These are phyloP conservation scores for Trichoderma atrobrunneum DNA, from an alignment of 2,329 filamentous ascomycete genomes.

Conservation along the genomic window DNA sequence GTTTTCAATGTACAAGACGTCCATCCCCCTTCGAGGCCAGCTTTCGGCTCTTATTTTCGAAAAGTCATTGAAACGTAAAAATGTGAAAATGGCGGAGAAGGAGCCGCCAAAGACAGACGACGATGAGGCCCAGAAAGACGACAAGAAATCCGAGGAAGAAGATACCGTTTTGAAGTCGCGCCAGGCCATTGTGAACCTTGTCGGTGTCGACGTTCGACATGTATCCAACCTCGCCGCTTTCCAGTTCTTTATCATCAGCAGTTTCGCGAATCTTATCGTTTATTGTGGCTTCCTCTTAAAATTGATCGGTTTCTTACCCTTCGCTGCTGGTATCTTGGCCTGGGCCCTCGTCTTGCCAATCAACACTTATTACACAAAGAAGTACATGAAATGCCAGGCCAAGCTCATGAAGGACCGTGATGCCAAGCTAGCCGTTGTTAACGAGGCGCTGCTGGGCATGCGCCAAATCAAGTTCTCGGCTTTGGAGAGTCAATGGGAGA, in stretches of 20 bases:
- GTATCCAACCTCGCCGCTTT: slow-evolving; percentile 66
- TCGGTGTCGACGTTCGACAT: slow-evolving; percentile 71
- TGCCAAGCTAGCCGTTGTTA: slow-evolving; percentile 70
- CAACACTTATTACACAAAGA: slow-evolving; percentile 65
- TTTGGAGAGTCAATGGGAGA: slow-evolving; percentile 71
- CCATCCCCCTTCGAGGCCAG: slow-evolving; percentile 66
- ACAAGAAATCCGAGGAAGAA: slow-evolving; percentile 49
- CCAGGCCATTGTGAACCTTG: slow-evolving; percentile 73
- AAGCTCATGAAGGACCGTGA: slow-evolving; percentile 73
- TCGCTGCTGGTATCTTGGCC: slow-evolving; percentile 62
- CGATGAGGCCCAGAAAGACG: slow-evolving; percentile 36
- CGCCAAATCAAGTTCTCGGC: slow-evolving; percentile 84
- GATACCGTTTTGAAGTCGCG: slow-evolving; percentile 50
- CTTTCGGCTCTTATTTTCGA: slow-evolving; percentile 71
- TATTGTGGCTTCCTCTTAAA: slow-evolving; percentile 65
- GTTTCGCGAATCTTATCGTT: slow-evolving; percentile 60
- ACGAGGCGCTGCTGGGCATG: slow-evolving; percentile 74
- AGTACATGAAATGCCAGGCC: slow-evolving; percentile 64
- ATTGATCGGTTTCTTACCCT: slow-evolving; percentile 69
- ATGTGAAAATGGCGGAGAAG: slow-evolving; percentile 64
- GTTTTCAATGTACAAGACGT: slow-evolving; percentile 61
- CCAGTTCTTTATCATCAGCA: slow-evolving; percentile 63
- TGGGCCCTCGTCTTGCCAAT: slow-evolving; percentile 64
- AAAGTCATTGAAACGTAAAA: slow-evolving; percentile 74
- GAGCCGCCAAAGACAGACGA: slow-evolving; percentile 31